Evolutionary conservation across 1,284 basidiomycete genomes (phyloP).

Genomic region (Veloboletus limbatus): DNA sequence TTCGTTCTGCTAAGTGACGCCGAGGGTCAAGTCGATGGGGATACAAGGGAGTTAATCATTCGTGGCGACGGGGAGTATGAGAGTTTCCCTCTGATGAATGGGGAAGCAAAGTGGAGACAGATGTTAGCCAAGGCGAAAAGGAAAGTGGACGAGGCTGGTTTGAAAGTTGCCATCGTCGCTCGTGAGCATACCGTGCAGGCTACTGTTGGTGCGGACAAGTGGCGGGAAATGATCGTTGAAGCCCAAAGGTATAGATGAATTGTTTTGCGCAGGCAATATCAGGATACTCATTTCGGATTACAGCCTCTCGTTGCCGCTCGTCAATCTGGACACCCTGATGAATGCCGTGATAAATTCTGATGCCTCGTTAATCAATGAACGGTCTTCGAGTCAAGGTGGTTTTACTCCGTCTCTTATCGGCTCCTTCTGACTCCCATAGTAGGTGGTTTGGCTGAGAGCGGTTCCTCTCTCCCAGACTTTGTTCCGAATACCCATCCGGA

Average conservation of each 20-base stretch:
- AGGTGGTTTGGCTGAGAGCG: constrained; percentile 12
- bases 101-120: constrained; percentile 47
- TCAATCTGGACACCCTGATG: constrained; percentile 37
- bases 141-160: constrained; percentile 40
- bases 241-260: constrained; percentile 45
- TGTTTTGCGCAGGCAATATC: neutral
- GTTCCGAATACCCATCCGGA: constrained; percentile 44
- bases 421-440: constrained; percentile 7
- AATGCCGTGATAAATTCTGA: constrained; percentile 44
- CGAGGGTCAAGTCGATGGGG: constrained; percentile 44
- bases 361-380: constrained; percentile 19
- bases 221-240: constrained; percentile 50
- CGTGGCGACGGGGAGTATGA: constrained; percentile 59
- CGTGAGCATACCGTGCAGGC: constrained; percentile 45
- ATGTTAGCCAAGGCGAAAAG: constrained; percentile 49
- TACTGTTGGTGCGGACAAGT: constrained; percentile 49
- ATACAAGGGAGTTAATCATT: constrained; percentile 50
- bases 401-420: neutral
- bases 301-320: constrained; percentile 41
- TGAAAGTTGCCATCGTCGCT: constrained; percentile 51
- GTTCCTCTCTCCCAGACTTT: constrained; percentile 40
- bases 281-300: constrained; percentile 6
- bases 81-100: constrained; percentile 49
- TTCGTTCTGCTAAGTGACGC: constrained; percentile 61
- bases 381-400: constrained; percentile 23